phyloP scores from a whole-genome alignment of 2,329 filamentous ascomycete genomes.

The Sporothrix variecibatus region DNA sequence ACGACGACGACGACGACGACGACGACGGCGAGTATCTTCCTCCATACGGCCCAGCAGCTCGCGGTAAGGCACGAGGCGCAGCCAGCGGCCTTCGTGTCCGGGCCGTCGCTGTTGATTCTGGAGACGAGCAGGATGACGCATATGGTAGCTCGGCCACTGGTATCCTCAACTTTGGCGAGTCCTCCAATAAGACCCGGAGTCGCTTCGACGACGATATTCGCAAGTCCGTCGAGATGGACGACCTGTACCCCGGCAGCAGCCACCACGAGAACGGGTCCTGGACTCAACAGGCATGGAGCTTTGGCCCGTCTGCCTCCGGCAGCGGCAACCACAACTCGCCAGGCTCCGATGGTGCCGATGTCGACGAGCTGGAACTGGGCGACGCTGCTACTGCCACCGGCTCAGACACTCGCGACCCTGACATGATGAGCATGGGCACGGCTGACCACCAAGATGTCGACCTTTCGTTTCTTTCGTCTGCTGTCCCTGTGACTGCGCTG shows the following conservation, averaged over 20 bases:
- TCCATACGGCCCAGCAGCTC: constrained; percentile 39
- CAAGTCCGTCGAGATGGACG: constrained; percentile 51
- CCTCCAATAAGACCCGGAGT: not conserved
- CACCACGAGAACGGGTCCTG: constrained; percentile 37
- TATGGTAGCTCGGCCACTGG: constrained; percentile 18
- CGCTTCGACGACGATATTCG: constrained; percentile 38
- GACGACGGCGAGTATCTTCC: constrained; percentile 37
- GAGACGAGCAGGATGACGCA: constrained; percentile 14
- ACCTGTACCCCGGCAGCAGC: constrained; percentile 34
- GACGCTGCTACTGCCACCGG: constrained; percentile 13
- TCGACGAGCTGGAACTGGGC: constrained; percentile 27
- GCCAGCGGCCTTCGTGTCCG: not conserved
- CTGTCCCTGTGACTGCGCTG: constrained; percentile 21
- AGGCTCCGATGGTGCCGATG: constrained; percentile 25
- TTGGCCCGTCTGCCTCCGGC: constrained; percentile 34
- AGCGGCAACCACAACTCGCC: constrained; percentile 23
- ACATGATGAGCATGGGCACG: constrained; percentile 26
- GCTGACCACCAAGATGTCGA: constrained; percentile 25
- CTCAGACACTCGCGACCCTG: constrained; percentile 13
- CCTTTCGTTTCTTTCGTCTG: constrained; percentile 23
- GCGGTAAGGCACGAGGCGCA: not conserved
- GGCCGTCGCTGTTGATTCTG: not conserved
- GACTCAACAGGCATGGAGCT: constrained; percentile 47
- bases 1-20: constrained; percentile 6
- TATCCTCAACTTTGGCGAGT: constrained; percentile 28